Evolutionary conservation across 2,329 filamentous ascomycete genomes (phyloP).

Genomic region (Gaeumannomyces tritici): DNA sequence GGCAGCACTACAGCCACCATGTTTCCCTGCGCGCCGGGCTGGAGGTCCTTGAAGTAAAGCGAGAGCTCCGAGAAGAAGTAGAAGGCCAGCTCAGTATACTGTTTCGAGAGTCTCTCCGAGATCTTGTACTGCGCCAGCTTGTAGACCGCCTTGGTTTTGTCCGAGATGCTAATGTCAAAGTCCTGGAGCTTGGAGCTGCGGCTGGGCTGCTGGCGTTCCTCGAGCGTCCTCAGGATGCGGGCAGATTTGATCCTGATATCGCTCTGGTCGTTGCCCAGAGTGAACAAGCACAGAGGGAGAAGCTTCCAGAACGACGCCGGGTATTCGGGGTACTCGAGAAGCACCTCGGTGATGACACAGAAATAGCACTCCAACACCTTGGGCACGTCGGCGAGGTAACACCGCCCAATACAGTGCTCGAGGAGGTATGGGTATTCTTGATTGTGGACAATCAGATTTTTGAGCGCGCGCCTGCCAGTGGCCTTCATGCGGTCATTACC

Average conservation of each 20-base stretch:
- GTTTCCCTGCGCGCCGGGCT: conserved; percentile 77
- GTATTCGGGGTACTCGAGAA: conserved; percentile 75
- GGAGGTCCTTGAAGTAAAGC: conserved; percentile 80
- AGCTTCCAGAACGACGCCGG: conserved; percentile 85
- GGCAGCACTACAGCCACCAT: conserved; percentile 90
- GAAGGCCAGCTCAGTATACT: conserved; percentile 83
- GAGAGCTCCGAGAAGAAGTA: conserved; percentile 95
- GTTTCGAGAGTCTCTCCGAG: conserved; percentile 78
- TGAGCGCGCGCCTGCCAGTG: conserved; percentile 79
- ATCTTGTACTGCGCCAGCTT: conserved; percentile 97
- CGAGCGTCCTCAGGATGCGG: conserved; percentile 67
- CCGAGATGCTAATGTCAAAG: conserved; percentile 95
- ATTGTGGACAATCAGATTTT: conserved; percentile 85
- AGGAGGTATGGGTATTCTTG: conserved; percentile 76
- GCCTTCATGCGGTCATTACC: conserved; percentile 85
- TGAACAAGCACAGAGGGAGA: conserved; percentile 80
- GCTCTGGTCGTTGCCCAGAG: conserved; percentile 82
- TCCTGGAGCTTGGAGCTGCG: conserved; percentile 87
- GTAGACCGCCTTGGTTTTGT: conserved; percentile 97
- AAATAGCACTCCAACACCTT: conserved; percentile 95
- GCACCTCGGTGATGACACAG: conserved; percentile 77
- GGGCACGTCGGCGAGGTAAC: conserved; percentile 70
- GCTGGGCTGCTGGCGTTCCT: conserved; percentile 60
- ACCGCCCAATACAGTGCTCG: conserved; percentile 83
- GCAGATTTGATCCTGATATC: conserved; percentile 84